A percentile compares a stretch with the other conserved stretches of the same genome.
Conservation (phyloP, 371 early-diverging fungal genomes). For the Mortierella polycephala region DNA sequence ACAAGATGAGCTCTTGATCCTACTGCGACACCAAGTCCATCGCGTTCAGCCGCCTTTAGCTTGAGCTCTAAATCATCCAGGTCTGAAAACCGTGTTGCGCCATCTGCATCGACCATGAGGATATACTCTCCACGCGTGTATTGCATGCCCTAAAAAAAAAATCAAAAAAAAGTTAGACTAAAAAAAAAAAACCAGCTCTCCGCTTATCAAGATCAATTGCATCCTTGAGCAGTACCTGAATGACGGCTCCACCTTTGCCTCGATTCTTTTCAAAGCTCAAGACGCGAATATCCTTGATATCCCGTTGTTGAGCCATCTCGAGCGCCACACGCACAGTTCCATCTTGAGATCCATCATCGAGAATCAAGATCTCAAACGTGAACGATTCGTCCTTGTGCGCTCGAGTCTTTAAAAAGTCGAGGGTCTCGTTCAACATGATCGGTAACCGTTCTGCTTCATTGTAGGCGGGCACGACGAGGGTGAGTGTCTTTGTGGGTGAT, state of each 20-base stretch:
- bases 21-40: conserved; percentile 78
- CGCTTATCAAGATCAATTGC: neutral
- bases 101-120: conserved; percentile 97
- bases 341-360: conserved; percentile 93
- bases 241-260: conserved; percentile 96
- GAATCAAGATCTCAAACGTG: conserved; percentile 87
- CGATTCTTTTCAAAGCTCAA: conserved; percentile 84
- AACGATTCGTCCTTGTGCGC: conserved; percentile 55
- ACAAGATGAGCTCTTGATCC: conserved; percentile 94
- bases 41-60: conserved; percentile 53
- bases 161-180: neutral
- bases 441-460: conserved; percentile 90
- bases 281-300: conserved; percentile 72
- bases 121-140: conserved; percentile 80
- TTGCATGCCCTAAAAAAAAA: conserved; percentile 80
- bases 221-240: conserved; percentile 68
- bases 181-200: neutral
- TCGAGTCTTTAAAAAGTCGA: conserved; percentile 68
- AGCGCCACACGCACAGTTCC: conserved; percentile 76
- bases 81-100: conserved; percentile 92
- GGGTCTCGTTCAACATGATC: conserved; percentile 83
- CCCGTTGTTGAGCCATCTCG: conserved; percentile 68
- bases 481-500: conserved; percentile 53
- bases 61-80: conserved; percentile 68
- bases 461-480: conserved; percentile 92